Base-by-base conservation (phyloP, 148 eudicot genomes). In the Hydrangea macrophylla region DNA sequence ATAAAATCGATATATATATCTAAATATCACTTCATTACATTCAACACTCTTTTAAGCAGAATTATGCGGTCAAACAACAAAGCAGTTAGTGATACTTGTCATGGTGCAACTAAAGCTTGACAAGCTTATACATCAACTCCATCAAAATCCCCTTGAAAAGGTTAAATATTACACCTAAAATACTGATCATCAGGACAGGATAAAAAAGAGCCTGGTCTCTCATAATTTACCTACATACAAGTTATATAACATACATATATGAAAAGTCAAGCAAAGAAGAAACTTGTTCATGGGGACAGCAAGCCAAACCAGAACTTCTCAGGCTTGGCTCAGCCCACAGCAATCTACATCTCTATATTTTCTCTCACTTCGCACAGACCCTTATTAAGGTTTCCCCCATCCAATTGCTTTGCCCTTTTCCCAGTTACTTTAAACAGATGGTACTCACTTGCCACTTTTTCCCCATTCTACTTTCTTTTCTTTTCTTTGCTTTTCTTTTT, bases 81-180 rank as follows among this genome's bases (percentile, higher is more conserved):
- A 54, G 26, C 15, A 33, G 30, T 53, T 53, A 23, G 59, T 53
- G 9, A 53, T 23, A 53, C 69, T 51, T 32, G 24, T 53, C 42
- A 22, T 20, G 0, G 9, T 30, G 69, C 44, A 53, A 23, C 42
- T 53, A 66, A 28, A 66, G 24, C 15, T 53, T 53, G 22, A 66
- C 17, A 4, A 33, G 32, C 28, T 53, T 22, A 45, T 66, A 65
- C 26, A 24, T 32, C 27, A 20, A 37, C 58, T 51, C 60, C 62
- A 77, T 67, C 71, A 64, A 62, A 69, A 74, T 63, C 64, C 72
- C 76, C 58, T 56, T 53, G 4, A n/a, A 69, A 75, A 18, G 26
- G 30, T 74, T 50, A 39, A 69, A 32, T 32, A 42, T 71, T 72
- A 76, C 28, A 51, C 30, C 60, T 67, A 58, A 70, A 20, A 20